Evolutionary conservation across 2,329 filamentous ascomycete species (phyloP).

Genomic region (Didymella exigua): DNA sequence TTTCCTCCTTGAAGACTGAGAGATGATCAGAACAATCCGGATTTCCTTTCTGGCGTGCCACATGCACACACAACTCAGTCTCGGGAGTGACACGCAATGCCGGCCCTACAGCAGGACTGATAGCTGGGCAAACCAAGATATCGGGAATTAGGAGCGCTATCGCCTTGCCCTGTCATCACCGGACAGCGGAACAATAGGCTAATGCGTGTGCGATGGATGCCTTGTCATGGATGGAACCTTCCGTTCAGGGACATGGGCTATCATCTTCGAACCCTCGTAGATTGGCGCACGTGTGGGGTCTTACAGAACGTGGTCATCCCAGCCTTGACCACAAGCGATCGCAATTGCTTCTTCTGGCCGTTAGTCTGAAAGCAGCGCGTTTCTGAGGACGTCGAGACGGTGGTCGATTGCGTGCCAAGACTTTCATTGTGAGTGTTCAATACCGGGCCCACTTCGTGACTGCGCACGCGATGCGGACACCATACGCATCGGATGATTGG

Average conservation of each 20-base stretch:
- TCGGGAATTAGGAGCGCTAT: constrained; percentile 17
- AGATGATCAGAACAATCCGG: not conserved
- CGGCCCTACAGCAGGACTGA: constrained; percentile 9
- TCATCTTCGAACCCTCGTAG: constrained; percentile 1
- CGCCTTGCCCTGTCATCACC: constrained; percentile 8
- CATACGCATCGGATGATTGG: not conserved
- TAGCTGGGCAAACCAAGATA: constrained; percentile 13
- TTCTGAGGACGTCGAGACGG: constrained; percentile 1
- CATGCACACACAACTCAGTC: not conserved
- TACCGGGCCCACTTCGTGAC: constrained; percentile 6
- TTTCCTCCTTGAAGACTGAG: not conserved
- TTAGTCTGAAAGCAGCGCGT: not conserved
- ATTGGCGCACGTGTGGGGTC: constrained; percentile 11
- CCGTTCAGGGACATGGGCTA: constrained; percentile 17
- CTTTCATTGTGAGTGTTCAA: constrained; percentile 1
- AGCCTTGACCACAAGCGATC: constrained; percentile 1
- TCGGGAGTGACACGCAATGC: constrained; percentile 5
- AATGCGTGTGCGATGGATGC: constrained; percentile 19
- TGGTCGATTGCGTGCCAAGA: constrained; percentile 12
- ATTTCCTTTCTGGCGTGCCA: not conserved
- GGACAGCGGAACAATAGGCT: constrained; percentile 17
- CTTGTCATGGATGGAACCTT: constrained; percentile 17
- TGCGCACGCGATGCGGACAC: constrained; percentile 8
- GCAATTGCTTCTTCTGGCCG: constrained; percentile 12
- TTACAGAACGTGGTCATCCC: constrained; percentile 5